Conservation (phyloP, 192 early-diverging fungal genomes). For the Coemansia sp. region DNA sequence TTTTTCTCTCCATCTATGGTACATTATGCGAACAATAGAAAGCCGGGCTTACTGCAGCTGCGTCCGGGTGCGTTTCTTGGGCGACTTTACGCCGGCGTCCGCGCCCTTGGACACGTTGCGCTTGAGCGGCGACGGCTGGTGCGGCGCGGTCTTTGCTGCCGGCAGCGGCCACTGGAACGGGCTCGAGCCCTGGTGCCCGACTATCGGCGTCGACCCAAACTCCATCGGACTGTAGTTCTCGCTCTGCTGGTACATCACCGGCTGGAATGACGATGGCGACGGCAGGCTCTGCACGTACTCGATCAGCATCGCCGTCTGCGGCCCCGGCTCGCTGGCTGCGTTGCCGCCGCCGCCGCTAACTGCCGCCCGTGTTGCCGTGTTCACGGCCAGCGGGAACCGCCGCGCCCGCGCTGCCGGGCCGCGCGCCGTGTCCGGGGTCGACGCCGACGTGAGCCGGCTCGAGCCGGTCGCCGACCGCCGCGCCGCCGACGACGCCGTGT, state of each 20-base stretch:
- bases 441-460: conserved; percentile 12
- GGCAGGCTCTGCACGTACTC: conserved; percentile 64
- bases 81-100: not conserved
- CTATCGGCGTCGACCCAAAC: conserved; percentile 69
- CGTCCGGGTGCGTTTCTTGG: conserved; percentile 17
- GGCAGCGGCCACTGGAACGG: conserved; percentile 71
- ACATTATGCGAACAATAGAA: not conserved
- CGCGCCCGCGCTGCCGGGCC: conserved; percentile 9
- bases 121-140: conserved; percentile 51
- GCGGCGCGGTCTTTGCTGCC: conserved; percentile 11
- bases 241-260: conserved; percentile 66
- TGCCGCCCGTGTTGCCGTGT: conserved; percentile 29
- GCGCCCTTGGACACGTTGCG: conserved; percentile 24
- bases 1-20: not conserved
- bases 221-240: conserved; percentile 74
- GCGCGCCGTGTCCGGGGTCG: conserved; percentile 20
- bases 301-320: conserved; percentile 62
- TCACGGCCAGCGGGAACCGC: conserved; percentile 44
- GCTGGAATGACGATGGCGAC: conserved; percentile 72
- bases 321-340: conserved; percentile 55
- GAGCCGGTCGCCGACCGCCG: conserved; percentile 9
- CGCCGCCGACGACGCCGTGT: not conserved
- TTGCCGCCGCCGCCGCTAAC: not conserved
- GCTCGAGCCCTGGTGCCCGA: conserved; percentile 53
- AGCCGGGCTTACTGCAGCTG: not conserved